A percentile compares a stretch with the other conserved stretches of the same genome.
phyloP scores from a whole-genome alignment of 2,329 filamentous ascomycete species.

The Stagonosporopsis chrysanthemi region DNA sequence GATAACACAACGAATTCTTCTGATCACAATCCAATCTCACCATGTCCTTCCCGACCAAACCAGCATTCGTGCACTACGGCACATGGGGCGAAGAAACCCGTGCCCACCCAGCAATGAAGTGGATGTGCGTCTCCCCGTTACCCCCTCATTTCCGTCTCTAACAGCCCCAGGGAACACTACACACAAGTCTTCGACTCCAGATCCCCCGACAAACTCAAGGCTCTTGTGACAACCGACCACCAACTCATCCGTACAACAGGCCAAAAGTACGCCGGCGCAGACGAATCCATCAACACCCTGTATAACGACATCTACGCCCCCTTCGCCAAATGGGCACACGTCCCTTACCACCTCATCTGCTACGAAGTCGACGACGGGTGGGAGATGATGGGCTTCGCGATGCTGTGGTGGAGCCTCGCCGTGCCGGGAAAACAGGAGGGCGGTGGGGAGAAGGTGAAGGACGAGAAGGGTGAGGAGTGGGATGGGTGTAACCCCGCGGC shows the following conservation, averaged over 20 bases:
- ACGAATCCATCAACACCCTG: conserved; percentile 3
- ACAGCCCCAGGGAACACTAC: conserved; percentile 19
- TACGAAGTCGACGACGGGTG: conserved; percentile 20
- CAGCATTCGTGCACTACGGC: conserved; percentile 21
- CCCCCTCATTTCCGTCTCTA: neutral
- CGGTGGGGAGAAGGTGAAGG: conserved; percentile 11
- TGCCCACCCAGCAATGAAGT: conserved; percentile 23
- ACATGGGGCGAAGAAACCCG: conserved; percentile 21
- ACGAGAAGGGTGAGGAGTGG: conserved; percentile 17
- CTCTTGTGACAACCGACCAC: conserved; percentile 11
- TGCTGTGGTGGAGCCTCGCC: conserved; percentile 16
- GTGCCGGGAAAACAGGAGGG: conserved; percentile 13
- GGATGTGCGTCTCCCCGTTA: conserved; percentile 13
- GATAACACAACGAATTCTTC: neutral
- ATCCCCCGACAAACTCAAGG: conserved; percentile 11
- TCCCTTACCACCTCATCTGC: conserved; percentile 11
- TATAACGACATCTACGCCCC: conserved; percentile 22
- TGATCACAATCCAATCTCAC: neutral
- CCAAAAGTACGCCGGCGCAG: conserved; percentile 12
- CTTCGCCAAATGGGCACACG: conserved; percentile 10
- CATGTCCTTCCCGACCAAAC: conserved; percentile 23
- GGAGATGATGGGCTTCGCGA: conserved; percentile 23
- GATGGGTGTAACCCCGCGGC: conserved; percentile 18
- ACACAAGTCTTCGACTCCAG: conserved; percentile 14
- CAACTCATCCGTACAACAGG: conserved; percentile 17